Conservation (phyloP, 164 flowering plant species). For the Annona squamosa region DNA sequence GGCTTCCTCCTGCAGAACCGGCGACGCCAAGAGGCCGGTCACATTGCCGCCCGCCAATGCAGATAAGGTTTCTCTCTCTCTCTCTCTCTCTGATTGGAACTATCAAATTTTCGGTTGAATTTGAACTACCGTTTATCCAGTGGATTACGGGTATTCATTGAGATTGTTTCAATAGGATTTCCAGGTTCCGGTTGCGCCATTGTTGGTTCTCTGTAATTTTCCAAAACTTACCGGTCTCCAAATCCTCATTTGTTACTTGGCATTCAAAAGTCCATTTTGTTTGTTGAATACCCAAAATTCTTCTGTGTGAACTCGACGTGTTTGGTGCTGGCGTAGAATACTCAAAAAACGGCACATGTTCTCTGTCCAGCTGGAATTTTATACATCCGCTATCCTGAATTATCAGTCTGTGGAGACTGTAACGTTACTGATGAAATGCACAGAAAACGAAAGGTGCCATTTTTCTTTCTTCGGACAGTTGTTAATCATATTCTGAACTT, state of each 20-base stretch:
- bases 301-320: too few species aligned
- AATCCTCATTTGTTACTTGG: background rate
- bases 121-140: background rate
- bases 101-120: background rate
- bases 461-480: too few species aligned
- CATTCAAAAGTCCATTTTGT: background rate
- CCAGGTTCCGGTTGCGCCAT: background rate
- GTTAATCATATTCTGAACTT: background rate
- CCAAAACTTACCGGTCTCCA: background rate
- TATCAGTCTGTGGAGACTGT: too few species aligned
- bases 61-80: constrained; percentile 17
- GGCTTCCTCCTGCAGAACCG: constrained; percentile 25
- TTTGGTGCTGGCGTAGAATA: too few species aligned
- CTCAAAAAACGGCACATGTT: too few species aligned
- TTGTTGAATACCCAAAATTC: too few species aligned
- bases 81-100: background rate
- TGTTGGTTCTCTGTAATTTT: background rate
- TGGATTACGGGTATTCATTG: background rate
- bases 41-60: constrained; percentile 37
- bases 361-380: too few species aligned
- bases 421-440: too few species aligned
- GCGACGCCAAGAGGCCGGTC: constrained; percentile 31
- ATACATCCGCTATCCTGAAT: too few species aligned
- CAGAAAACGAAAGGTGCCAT: too few species aligned
- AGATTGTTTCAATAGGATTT: background rate